Evolutionary conservation across 768 basidiomycete species (phyloP).

Genomic region (Dioszegia aurantiaca): DNA sequence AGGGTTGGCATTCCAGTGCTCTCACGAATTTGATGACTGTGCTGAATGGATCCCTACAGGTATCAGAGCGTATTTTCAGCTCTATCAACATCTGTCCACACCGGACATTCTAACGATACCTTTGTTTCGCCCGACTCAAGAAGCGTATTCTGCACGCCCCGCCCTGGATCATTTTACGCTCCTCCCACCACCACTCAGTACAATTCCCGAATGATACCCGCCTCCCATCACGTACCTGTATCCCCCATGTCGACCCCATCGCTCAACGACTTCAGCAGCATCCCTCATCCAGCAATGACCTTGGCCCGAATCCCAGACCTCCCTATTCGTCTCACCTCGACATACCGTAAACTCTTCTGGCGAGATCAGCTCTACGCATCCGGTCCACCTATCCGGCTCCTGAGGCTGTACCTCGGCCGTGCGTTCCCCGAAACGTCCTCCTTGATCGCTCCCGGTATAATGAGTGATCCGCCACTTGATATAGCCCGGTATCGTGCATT

Average conservation of each 20-base stretch:
- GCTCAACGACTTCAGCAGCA: not conserved
- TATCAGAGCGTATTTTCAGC: no score
- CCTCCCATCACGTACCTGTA: no score
- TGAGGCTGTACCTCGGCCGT: slow-evolving; percentile 5
- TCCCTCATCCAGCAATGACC: not conserved
- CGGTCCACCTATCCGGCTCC: not conserved
- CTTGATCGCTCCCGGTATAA: not conserved
- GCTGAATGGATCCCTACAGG: no score
- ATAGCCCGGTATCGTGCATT: not conserved
- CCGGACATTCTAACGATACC: no score
- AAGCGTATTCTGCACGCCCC: no score
- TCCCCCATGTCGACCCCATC: not conserved
- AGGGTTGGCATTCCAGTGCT: not conserved
- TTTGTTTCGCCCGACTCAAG: no score
- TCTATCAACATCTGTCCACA: no score
- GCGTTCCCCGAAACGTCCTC: not conserved
- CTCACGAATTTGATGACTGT: no score
- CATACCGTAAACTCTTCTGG: not conserved
- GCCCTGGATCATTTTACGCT: not conserved
- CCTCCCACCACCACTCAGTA: not conserved
- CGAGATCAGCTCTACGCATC: not conserved
- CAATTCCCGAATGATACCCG: no score
- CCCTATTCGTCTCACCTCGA: not conserved
- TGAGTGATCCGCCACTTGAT: slow-evolving; percentile 1
- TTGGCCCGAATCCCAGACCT: not conserved